phyloP scores from a whole-genome alignment of 2,329 filamentous ascomycete species.

The Nothopassalora personata region DNA sequence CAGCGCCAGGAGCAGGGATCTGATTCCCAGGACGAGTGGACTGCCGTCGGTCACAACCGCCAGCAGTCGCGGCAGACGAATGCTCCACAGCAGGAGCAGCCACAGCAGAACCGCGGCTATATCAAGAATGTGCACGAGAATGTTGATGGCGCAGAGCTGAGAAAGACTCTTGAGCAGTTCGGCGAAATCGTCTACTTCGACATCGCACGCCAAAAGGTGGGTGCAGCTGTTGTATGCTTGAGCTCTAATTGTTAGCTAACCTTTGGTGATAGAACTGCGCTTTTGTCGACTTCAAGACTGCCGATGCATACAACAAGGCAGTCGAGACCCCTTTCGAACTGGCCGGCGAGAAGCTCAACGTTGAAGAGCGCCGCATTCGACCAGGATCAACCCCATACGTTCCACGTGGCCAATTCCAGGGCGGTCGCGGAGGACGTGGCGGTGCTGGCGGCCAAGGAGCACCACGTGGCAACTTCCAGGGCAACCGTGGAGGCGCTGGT shows the following conservation, averaged over 20 bases:
- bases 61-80: conserved; percentile 64
- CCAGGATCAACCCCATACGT: conserved; percentile 34
- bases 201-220: conserved; percentile 69
- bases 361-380: conserved; percentile 77
- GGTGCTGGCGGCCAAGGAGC: conserved; percentile 26
- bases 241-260: not conserved
- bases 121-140: conserved; percentile 94
- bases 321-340: conserved; percentile 75
- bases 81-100: conserved; percentile 59
- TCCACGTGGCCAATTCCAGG: conserved; percentile 50
- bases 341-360: conserved; percentile 72
- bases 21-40: conserved; percentile 70
- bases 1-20: conserved; percentile 37
- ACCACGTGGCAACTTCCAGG: conserved; percentile 15
- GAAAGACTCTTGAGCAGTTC: conserved; percentile 63
- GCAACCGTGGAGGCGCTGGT: conserved; percentile 2
- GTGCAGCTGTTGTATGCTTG: conserved; percentile 12
- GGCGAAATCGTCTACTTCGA: conserved; percentile 61
- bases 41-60: conserved; percentile 82
- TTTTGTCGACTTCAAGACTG: conserved; percentile 85
- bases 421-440: conserved; percentile 57
- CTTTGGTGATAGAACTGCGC: conserved; percentile 72
- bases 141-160: conserved; percentile 69
- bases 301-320: conserved; percentile 77
- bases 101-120: conserved; percentile 71